These are phyloP conservation scores for Tuber microsphaerosporum DNA, from an alignment of 495 filamentous ascomycete species.

Conservation along the genomic window DNA sequence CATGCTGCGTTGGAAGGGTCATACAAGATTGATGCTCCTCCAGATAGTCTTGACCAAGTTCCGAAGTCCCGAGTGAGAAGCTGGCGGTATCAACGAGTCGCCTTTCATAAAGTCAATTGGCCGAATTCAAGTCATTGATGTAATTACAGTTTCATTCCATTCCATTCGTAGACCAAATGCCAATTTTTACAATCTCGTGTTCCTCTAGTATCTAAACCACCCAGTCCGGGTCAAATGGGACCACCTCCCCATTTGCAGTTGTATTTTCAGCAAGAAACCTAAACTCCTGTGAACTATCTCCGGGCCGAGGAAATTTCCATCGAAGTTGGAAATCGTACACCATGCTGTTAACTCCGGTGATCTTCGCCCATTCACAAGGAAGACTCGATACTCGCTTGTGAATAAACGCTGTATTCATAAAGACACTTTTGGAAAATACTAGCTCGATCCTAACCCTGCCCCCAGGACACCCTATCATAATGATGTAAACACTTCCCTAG, in stretches of 20 bases:
- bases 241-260: not conserved
- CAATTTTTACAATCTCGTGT: not conserved
- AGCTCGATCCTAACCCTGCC: not conserved
- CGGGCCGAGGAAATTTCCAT: not conserved
- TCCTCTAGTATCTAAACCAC: not conserved
- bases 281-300: not conserved
- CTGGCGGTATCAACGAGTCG: not conserved
- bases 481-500: not conserved
- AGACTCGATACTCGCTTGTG: not conserved
- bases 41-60: too few relatives aligned
- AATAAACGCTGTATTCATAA: not conserved
- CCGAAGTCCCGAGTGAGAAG: too few relatives aligned
- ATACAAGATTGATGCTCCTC: too few relatives aligned
- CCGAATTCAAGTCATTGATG: not conserved
- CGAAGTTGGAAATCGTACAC: not conserved
- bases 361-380: not conserved
- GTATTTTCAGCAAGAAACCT: not conserved
- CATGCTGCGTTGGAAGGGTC: too few relatives aligned
- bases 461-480: too few relatives aligned
- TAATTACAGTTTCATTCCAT: not conserved
- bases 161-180: not conserved
- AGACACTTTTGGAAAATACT: not conserved
- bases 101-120: not conserved
- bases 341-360: not conserved
- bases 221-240: not conserved